Conservation (phyloP, 108 stramenopile species). For the Aurantiochytrium sp. region DNA sequence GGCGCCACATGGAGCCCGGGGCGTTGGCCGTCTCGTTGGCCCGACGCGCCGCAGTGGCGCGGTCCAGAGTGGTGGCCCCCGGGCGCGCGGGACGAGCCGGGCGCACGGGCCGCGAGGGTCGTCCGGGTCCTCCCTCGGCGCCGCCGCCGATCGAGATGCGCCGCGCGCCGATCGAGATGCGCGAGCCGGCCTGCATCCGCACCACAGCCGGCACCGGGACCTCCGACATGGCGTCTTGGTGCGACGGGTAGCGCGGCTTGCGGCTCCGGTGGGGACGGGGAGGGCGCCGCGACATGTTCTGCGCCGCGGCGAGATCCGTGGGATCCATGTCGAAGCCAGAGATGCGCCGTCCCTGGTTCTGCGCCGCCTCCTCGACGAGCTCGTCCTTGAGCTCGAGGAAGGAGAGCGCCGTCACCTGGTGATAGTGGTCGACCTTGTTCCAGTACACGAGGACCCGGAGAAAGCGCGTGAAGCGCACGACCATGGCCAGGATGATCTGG, state of each 20-base stretch:
- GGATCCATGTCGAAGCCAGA: not conserved
- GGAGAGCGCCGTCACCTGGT: not conserved
- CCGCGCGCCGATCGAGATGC: too few relatives aligned
- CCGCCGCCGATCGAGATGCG: too few relatives aligned
- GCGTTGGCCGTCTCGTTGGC: not conserved
- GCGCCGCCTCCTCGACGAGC: not conserved
- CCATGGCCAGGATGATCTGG: not conserved
- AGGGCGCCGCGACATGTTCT: not conserved
- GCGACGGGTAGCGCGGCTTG: not conserved
- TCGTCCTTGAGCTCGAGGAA: constrained; percentile 6
- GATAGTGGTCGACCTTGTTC: constrained; percentile 22
- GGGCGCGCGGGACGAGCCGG: not conserved
- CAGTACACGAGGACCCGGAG: not conserved
- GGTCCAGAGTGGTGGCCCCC: too few relatives aligned
- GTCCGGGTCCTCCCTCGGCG: too few relatives aligned
- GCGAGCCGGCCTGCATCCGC: not conserved
- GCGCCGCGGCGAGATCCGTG: not conserved
- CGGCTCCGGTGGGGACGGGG: not conserved
- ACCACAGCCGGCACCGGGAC: not conserved
- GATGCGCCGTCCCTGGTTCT: not conserved
- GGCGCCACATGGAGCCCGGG: not conserved
- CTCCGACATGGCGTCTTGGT: not conserved
- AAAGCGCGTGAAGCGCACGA: not conserved
- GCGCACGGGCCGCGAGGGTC: not conserved
- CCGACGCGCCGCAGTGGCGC: not conserved